Evolutionary conservation across 371 early-diverging fungal genomes (phyloP), one percentile per base, ranked within the genome.

Genomic region (Nematocida parisii): DNA sequence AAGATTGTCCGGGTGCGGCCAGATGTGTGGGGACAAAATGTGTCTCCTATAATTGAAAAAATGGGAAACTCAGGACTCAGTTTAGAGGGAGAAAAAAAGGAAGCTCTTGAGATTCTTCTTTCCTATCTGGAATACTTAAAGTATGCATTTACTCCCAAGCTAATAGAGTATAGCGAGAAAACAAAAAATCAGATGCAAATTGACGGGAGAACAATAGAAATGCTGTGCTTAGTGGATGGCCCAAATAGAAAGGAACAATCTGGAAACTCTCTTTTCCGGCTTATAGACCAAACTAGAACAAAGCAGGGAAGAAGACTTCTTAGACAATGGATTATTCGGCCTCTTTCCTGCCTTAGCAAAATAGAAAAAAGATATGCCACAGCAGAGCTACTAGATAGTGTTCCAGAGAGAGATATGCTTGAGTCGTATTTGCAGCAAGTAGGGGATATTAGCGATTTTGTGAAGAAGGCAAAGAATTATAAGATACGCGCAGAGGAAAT

Each of bases 251-350:
- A 42, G 7, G 62, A 40, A 24, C 11, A 13, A 3, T 9, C 67
- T 13, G n/a, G n/a, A 20, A 18, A 1, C 42, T 57, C 70, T 44
- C 15, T 77, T 13, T 22, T 77, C 0, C 4, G 11, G 11, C 44
- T 50, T 18, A 70, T 77, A 71, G 71, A 77, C 54, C 81, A 66
- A 47, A 77, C 80, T 40, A 68, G 61, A 61, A 77, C 80, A 9
- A 67, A 61, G n/a, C 57, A 92, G 85, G 97, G 95, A 6, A 82
- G 89, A 46, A 86, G 94, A 39, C 72, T 92, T 71, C 85, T 94
- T 58, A 88, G 89, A 39, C 89, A 90, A 45, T 97, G 96, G 96
- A 74, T 94, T 3, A 94, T 95, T 81, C 93, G 95, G 84, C 98
- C 97, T 3, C 86, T 96, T 39, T 87, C 91, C 5, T 86, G 89